Base-by-base conservation (phyloP, 2,329 filamentous ascomycete species). In the Eutypa lata region DNA sequence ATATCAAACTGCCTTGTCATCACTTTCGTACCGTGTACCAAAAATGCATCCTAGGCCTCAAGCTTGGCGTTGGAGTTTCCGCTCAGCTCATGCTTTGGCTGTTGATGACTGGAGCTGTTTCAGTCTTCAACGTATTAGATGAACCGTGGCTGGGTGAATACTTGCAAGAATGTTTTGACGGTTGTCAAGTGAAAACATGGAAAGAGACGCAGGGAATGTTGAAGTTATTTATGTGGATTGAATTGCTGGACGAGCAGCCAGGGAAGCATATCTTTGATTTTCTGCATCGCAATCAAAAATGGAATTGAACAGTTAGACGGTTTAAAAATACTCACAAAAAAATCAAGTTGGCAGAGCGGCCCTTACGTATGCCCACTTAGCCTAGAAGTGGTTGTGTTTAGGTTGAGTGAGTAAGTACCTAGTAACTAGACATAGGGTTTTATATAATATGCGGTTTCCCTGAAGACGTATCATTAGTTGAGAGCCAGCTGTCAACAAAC, bases 151-250 rank as follows among this genome's bases (percentile, higher is more conserved):
- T 65, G 31, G 50, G 48, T 37, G 57, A 58, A 11, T 64, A 57
- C 57, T 38, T 65, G 22, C 53, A 33, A 31, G 54, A 53, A 8
- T 61, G 57, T 28, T 48, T 62, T 22, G 52, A 55, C 4, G 10
- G 60, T 1, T 61, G 58, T 28, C 53, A 44, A 14, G 52, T 57
- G 2, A 3, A 24, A 3, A 56, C 54, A 2, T 68, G 64, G 64
- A 33, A 16, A 8, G 54, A 61, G 49, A 52, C 65, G 60, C 59
- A 59, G 31, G 53, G 51, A 0, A 48, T 64, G 6, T 43, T 71
- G 46, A 61, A 57, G 43, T 58, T 57, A 6, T 57, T 67, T 47
- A 61, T 70, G 59, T 71, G 69, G 67, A 63, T 71, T 44, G 58
- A 51, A 8, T 24, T 68, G 8, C 48, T 70, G 24, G 58, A 70